Percentiles rank a stretch among this genome's conserved stretches.
Conservation (phyloP, 441 rosid genomes). For the Populus hybrid region DNA sequence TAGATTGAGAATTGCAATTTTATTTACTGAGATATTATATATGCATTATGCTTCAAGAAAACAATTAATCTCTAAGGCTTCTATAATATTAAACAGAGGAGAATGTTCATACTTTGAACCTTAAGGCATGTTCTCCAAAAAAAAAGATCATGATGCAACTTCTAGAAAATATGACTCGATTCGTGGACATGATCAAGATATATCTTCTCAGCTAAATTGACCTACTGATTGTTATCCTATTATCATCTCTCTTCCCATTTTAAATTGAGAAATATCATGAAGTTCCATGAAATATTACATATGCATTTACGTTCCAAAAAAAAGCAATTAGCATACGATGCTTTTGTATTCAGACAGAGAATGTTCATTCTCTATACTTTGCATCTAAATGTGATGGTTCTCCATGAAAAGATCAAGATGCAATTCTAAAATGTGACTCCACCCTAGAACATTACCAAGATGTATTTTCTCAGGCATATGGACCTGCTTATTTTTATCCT, state of each 20-base stretch:
- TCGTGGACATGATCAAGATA: conserved; percentile 25
- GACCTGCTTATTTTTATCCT: neutral
- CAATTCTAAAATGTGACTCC: neutral
- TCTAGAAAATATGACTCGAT: conserved; percentile 11
- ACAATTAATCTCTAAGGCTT: neutral
- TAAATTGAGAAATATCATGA: no score
- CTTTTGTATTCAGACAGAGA: conserved; percentile 3
- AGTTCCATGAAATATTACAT: no score
- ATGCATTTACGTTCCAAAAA: neutral
- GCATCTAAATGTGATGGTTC: neutral
- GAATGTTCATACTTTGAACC: conserved; percentile 12
- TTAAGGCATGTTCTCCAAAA: conserved; percentile 12
- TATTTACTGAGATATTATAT: no score
- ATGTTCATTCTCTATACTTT: no score
- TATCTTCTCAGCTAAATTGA: conserved; percentile 18
- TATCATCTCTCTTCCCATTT: no score
- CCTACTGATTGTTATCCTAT: neutral
- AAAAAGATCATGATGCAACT: neutral
- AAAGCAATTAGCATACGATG: neutral
- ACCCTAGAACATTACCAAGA: no score
- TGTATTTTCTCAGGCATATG: neutral
- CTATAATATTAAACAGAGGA: conserved; percentile 17
- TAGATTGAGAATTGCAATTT: no score
- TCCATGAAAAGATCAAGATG: conserved; percentile 11
- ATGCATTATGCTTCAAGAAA: neutral